Base-by-base conservation (phyloP, 2,329 filamentous ascomycete species). In the Lecanoromycetidae sp. region DNA sequence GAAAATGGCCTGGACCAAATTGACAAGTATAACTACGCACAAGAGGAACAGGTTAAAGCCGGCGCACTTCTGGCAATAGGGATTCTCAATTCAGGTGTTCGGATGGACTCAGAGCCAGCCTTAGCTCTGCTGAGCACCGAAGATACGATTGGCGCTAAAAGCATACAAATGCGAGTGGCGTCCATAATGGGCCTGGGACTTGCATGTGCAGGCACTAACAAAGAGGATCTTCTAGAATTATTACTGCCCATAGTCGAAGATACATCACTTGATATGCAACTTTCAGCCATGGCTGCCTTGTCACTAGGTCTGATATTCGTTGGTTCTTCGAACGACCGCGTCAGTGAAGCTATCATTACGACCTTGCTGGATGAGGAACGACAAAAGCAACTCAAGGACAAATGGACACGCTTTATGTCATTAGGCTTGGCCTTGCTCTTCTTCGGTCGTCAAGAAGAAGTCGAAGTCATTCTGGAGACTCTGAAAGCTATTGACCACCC, bases 341-440 rank as follows among this genome's bases (percentile, higher is more conserved):
- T 96, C 51, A 91, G 84, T 55, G 86, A 94, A 66, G 83, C 88
- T 8, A 91, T 98, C 57, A 82, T 96, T 45, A 86, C 84, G 47
- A 94, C 90, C 1, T 73, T 98, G 57, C 78, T 98, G 66, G 91
- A 98, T 56, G 90, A 96, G 49, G 90, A 96, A 51, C 80, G 88
- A 48, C 83, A 84, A 67, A 82, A 77, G 59, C 88, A 94, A 63
- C 72, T 98, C 51, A 95, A 93, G 57, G 87, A 96, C 68, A 98
- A 96, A 68, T 98, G 91, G 91, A 91, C 88, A 26, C 81, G 91
- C 15, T 98, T 98, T 70, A 83, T 98, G 70, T 88, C 86, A 17
- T 80, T 98, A 34, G 91, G 91, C 54, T 75, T 98, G 53, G 91
- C 90, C 1, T 75, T 98, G 22, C 74, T 98, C 23, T 98, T 87